Conservation (phyloP, 345 rosid genomes). For the Aurinia saxatilis region DNA sequence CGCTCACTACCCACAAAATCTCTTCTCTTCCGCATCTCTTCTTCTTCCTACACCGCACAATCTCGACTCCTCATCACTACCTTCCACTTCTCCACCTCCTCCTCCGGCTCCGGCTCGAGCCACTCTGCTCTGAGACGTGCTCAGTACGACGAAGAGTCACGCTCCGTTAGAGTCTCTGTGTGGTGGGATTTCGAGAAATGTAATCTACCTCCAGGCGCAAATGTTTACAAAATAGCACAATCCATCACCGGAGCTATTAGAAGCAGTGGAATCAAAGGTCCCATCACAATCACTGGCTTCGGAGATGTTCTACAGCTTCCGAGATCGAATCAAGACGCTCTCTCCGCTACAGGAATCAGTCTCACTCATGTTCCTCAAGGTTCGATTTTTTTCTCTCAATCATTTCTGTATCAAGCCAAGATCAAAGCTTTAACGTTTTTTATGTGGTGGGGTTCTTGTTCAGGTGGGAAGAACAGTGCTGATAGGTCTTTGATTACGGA, state of each 20-base stretch:
- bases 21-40: conserved; percentile 17
- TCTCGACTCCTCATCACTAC: conserved; percentile 29
- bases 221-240: conserved; percentile 51
- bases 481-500: conserved; percentile 69
- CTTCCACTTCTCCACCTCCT: conserved; percentile 27
- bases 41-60: conserved; percentile 1
- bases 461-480: conserved; percentile 86
- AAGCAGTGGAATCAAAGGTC: conserved; percentile 77
- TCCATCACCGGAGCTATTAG: conserved; percentile 58
- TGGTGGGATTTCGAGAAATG: conserved; percentile 99
- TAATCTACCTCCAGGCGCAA: conserved; percentile 45
- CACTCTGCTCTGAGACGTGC: conserved; percentile 20
- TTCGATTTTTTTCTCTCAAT: conserved; percentile 12
- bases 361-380: conserved; percentile 74
- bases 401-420: not conserved
- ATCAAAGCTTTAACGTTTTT: not conserved
- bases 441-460: conserved; percentile 8
- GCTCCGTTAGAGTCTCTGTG: conserved; percentile 64
- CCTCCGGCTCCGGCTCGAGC: conserved; percentile 11
- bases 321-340: conserved; percentile 64
- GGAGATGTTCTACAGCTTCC: conserved; percentile 74
- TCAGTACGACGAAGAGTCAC: conserved; percentile 47
- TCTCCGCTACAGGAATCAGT: conserved; percentile 69
- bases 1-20: conserved; percentile 20
- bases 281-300: conserved; percentile 71